A percentile compares a stretch with the other conserved stretches of the same genome.
Evolutionary conservation across 805 yeast species (phyloP).

Genomic region (Candida montana): DNA sequence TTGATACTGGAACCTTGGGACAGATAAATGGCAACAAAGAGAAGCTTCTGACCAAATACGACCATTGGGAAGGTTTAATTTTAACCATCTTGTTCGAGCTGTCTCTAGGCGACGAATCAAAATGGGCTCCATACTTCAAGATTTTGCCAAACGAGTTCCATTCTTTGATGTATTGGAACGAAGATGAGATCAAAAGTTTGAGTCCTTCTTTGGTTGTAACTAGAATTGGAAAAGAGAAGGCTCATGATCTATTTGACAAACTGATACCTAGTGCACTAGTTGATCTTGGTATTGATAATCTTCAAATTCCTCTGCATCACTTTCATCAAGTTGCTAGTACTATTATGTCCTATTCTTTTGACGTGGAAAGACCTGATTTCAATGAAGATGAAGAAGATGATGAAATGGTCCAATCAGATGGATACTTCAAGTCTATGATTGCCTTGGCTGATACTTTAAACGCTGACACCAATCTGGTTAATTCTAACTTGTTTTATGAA

Average conservation of each 20-base stretch:
- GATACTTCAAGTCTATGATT: conserved; percentile 74
- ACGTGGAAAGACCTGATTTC: conserved; percentile 46
- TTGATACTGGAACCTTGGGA: conserved; percentile 48
- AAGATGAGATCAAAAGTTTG: conserved; percentile 49
- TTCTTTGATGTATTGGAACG: conserved; percentile 77
- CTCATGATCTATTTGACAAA: conserved; percentile 52
- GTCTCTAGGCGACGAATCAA: conserved; percentile 38
- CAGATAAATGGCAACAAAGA: conserved; percentile 27
- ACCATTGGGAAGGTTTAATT: conserved; percentile 78
- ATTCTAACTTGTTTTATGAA: conserved; percentile 62
- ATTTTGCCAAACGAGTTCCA: conserved; percentile 62
- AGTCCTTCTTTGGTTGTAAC: conserved; percentile 65
- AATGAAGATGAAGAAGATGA: conserved; percentile 32
- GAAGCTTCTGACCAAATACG: conserved; percentile 35
- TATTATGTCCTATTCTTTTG: conserved; percentile 89
- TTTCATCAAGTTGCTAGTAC: conserved; percentile 73
- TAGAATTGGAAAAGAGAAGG: conserved; percentile 67
- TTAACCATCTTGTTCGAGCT: conserved; percentile 61
- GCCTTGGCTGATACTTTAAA: conserved; percentile 90
- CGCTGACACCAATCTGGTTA: conserved; percentile 71
- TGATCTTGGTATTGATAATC: conserved; percentile 32
- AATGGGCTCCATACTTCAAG: conserved; percentile 67
- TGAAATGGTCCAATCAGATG: conserved; percentile 32
- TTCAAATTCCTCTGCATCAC: conserved; percentile 42
- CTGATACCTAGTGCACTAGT: conserved; percentile 37